Evolutionary conservation across 2,329 filamentous ascomycete genomes (phyloP).

Genomic region (Cladosporium sp.): DNA sequence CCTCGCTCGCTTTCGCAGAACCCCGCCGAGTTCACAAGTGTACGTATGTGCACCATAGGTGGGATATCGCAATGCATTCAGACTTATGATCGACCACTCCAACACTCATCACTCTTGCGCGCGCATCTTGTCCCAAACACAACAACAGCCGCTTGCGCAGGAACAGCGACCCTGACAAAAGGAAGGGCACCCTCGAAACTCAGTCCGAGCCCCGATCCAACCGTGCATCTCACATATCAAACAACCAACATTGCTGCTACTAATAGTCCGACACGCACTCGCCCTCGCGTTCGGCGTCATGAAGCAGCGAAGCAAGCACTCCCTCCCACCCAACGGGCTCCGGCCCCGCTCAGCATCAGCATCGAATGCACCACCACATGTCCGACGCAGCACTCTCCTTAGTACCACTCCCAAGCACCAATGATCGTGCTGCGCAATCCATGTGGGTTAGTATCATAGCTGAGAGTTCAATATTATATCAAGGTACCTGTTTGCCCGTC

Average conservation of each 20-base stretch:
- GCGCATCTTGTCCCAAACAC: constrained; percentile 8
- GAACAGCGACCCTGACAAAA: neutral
- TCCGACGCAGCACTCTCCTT: constrained; percentile 7
- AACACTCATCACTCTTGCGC: neutral
- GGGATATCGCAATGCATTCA: neutral
- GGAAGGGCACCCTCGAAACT: neutral
- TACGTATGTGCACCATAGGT: too few relatives aligned
- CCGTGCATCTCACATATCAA: neutral
- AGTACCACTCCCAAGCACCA: neutral
- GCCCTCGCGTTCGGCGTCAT: constrained; percentile 15
- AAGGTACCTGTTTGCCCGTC: neutral
- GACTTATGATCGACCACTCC: neutral
- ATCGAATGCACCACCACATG: constrained; percentile 1
- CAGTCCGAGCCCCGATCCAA: neutral
- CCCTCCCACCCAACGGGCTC: neutral
- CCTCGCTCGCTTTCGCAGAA: neutral
- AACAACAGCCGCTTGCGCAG: constrained; percentile 11
- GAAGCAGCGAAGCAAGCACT: constrained; percentile 13
- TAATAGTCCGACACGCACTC: neutral
- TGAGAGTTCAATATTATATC: constrained; percentile 8
- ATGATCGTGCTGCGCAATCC: constrained; percentile 4
- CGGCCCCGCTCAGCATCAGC: constrained; percentile 14
- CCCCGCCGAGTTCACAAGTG: neutral
- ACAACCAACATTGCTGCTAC: neutral
- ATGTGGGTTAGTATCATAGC: constrained; percentile 13